Evolutionary conservation across 2,329 filamentous ascomycete genomes (phyloP).

Genomic region (Monilinia fructigena): DNA sequence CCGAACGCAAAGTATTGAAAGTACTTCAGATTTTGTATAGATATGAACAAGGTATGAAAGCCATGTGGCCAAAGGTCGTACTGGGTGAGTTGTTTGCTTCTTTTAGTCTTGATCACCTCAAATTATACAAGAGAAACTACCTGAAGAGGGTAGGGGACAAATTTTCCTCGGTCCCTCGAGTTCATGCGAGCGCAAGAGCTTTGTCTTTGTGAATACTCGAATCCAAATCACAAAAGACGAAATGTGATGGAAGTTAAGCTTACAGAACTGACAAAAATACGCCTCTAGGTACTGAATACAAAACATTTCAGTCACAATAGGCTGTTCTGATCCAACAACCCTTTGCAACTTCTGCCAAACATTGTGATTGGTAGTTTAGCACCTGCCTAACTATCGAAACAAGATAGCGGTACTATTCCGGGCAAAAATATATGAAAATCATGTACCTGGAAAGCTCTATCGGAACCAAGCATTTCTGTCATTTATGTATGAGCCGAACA

Average conservation of each 20-base stretch:
- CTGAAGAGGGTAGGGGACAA: not conserved
- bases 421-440: not conserved
- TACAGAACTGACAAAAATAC: not conserved
- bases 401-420: not conserved
- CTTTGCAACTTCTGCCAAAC: not conserved
- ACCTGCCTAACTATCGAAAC: not conserved
- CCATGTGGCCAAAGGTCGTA: not conserved
- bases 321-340: not conserved
- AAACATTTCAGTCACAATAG: not conserved
- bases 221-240: not conserved
- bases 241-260: not conserved
- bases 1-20: not conserved
- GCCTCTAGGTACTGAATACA: not conserved
- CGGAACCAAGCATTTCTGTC: not conserved
- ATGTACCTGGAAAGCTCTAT: not conserved
- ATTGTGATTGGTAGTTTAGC: not conserved
- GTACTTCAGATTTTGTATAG: not conserved
- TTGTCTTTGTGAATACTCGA: not conserved
- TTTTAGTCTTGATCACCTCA: not conserved
- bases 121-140: not conserved
- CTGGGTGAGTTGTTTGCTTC: conserved; percentile 6
- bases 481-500: not conserved
- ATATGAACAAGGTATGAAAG: not conserved
- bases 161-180: conserved; percentile 1
- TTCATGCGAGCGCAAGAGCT: not conserved